Evolutionary conservation across 768 basidiomycete genomes (phyloP).

Genomic region (Ramaria rubella): DNA sequence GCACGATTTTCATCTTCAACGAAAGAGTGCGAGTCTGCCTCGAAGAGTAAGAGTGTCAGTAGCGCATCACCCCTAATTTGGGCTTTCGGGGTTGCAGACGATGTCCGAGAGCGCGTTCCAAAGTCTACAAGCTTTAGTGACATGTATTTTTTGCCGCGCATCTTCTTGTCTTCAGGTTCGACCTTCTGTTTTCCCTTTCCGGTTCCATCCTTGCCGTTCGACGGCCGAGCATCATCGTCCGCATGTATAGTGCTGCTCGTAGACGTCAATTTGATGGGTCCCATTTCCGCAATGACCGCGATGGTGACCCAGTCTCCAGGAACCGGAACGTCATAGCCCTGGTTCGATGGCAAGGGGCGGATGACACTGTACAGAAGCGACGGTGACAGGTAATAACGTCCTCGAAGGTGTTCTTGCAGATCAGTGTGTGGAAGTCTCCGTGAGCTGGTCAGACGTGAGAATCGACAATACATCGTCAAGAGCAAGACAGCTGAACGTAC

Average conservation of each 20-base stretch:
- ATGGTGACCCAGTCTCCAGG: slow-evolving; percentile 94
- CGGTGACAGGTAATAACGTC: slow-evolving; percentile 83
- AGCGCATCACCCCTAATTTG: slow-evolving; percentile 76
- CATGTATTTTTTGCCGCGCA: slow-evolving; percentile 67
- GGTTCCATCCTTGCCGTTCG: slow-evolving; percentile 13
- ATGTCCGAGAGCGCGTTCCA: slow-evolving; percentile 51
- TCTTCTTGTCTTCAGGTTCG: slow-evolving; percentile 27
- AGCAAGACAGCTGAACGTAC: slow-evolving; percentile 40
- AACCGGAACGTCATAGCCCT: slow-evolving; percentile 76
- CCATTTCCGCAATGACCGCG: slow-evolving; percentile 89
- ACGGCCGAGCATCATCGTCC: slow-evolving; percentile 10
- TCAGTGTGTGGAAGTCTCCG: slow-evolving; percentile 46
- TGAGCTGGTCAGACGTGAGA: not conserved
- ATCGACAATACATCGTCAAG: slow-evolving; percentile 1
- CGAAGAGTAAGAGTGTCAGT: slow-evolving; percentile 79
- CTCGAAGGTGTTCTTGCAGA: slow-evolving; percentile 72
- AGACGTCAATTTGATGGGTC: slow-evolving; percentile 58
- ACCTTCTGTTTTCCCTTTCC: slow-evolving; percentile 32
- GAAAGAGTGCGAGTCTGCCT: slow-evolving; percentile 67
- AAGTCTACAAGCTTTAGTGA: slow-evolving; percentile 82
- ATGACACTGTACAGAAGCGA: slow-evolving; percentile 84
- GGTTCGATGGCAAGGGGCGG: slow-evolving; percentile 67
- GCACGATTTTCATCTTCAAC: slow-evolving; percentile 44
- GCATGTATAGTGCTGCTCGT: slow-evolving; percentile 16
- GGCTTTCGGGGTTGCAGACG: slow-evolving; percentile 49